These are phyloP conservation scores for Globisporangium perplexum DNA, from an alignment of 352 stramenopile genomes.

Conservation along the genomic window DNA sequence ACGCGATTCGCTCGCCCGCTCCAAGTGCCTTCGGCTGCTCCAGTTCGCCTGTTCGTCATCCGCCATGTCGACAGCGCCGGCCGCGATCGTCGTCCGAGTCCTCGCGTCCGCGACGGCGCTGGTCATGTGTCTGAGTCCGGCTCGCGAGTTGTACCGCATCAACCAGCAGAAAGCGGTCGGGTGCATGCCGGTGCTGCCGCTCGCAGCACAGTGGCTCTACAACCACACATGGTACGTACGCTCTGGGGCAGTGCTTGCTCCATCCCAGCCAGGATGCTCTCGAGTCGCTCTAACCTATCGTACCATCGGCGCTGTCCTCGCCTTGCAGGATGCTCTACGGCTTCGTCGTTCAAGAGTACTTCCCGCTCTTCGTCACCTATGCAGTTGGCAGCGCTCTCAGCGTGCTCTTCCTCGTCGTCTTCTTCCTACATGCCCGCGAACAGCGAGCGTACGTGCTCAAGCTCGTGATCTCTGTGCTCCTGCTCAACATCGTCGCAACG, in stretches of 20 bases:
- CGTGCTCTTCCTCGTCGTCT: slow-evolving; percentile 38
- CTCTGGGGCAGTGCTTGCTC: too few species aligned
- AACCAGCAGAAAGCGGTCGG: slow-evolving; percentile 18
- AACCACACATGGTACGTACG: slow-evolving; percentile 37
- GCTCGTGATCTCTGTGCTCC: slow-evolving; percentile 8
- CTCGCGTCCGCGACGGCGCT: slow-evolving; percentile 28
- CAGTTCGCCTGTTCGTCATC: too few species aligned
- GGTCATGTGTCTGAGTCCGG: slow-evolving; percentile 42
- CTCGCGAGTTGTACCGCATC: slow-evolving; percentile 25
- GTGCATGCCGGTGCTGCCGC: slow-evolving; percentile 25
- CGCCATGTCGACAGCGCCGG: neutral
- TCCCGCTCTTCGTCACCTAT: slow-evolving; percentile 43
- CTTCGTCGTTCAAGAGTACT: slow-evolving; percentile 32
- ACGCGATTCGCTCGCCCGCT: too few species aligned
- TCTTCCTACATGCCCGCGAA: slow-evolving; percentile 27
- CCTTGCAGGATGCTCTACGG: slow-evolving; percentile 34
- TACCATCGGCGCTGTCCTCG: neutral
- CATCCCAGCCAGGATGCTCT: too few species aligned
- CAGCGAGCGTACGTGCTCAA: slow-evolving; percentile 13
- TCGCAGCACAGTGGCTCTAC: slow-evolving; percentile 37
- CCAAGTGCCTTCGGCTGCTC: too few species aligned
- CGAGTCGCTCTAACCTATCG: neutral
- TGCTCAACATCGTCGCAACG: slow-evolving; percentile 20
- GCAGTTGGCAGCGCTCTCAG: slow-evolving; percentile 27
- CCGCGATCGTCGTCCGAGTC: slow-evolving; percentile 25